phyloP scores from a whole-genome alignment of 2,329 filamentous ascomycete species.

The Calonectria ilicicola region DNA sequence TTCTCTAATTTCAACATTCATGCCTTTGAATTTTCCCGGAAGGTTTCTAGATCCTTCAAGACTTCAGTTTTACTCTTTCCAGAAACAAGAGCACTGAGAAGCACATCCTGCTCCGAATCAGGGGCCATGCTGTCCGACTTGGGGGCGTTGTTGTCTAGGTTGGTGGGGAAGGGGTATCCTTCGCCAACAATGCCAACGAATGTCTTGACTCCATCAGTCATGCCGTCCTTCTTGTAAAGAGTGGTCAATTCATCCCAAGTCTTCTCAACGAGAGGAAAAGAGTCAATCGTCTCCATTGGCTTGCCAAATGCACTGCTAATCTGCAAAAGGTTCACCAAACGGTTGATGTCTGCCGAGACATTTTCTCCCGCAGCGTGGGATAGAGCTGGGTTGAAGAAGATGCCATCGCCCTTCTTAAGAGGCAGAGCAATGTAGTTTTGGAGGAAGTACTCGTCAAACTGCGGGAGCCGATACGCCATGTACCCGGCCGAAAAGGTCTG shows the following conservation, averaged over 20 bases:
- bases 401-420: constrained; percentile 66
- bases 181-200: constrained; percentile 65
- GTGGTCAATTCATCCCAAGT: constrained; percentile 55
- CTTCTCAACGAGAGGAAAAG: constrained; percentile 57
- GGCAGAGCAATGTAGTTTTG: constrained; percentile 64
- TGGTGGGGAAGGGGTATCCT: constrained; percentile 73
- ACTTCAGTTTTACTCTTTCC: constrained; percentile 54
- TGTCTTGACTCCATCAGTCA: constrained; percentile 56
- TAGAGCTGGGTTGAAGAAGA: constrained; percentile 74
- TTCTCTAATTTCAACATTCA: not conserved
- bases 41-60: constrained; percentile 52
- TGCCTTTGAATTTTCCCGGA: constrained; percentile 27
- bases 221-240: constrained; percentile 49
- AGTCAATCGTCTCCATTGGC: constrained; percentile 72
- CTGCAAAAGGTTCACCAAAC: constrained; percentile 72
- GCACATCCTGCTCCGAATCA: constrained; percentile 66
- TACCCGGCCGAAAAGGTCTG: constrained; percentile 69
- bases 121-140: constrained; percentile 70
- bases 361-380: constrained; percentile 74
- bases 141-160: constrained; percentile 68
- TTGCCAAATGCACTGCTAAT: constrained; percentile 73
- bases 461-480: constrained; percentile 65
- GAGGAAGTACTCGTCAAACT: constrained; percentile 67
- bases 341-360: constrained; percentile 56
- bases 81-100: constrained; percentile 57